Evolutionary conservation across 805 yeast genomes (phyloP).

Genomic region (Ogataea angusta): DNA sequence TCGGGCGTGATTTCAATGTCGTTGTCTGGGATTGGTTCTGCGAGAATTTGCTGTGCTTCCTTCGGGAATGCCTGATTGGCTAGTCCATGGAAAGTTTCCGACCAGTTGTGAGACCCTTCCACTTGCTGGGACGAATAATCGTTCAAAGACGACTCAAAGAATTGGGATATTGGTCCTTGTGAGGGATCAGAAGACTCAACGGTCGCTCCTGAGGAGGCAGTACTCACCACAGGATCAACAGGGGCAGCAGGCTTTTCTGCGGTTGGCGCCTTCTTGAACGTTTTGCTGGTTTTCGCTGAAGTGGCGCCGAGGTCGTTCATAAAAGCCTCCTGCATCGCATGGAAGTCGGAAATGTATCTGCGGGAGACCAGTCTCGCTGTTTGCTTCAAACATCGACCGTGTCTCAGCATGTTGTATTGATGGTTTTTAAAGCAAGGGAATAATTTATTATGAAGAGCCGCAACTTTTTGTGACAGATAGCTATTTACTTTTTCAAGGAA

Average conservation of each 20-base stretch:
- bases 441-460: background rate
- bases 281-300: background rate
- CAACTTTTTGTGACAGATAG: slow-evolving; percentile 3
- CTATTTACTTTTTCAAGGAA: background rate
- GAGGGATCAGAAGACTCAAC: background rate
- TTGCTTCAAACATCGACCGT: background rate
- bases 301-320: slow-evolving; percentile 9
- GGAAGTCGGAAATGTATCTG: slow-evolving; percentile 22
- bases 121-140: slow-evolving; percentile 22
- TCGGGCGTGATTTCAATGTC: slow-evolving; percentile 96
- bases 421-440: background rate
- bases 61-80: slow-evolving; percentile 74
- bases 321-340: slow-evolving; percentile 33
- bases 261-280: slow-evolving; percentile 2
- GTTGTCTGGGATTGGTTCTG: slow-evolving; percentile 56
- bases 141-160: slow-evolving; percentile 21
- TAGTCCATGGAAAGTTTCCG: slow-evolving; percentile 80
- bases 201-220: background rate
- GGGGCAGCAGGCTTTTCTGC: slow-evolving; percentile 20
- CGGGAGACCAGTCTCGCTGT: background rate
- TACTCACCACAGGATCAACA: slow-evolving; percentile 19
- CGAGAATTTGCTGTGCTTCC: slow-evolving; percentile 55
- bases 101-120: slow-evolving; percentile 60
- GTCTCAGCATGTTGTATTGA: background rate
- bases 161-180: slow-evolving; percentile 15